phyloP scores from a whole-genome alignment of 768 basidiomycete genomes.

The Ramaria sp. region DNA sequence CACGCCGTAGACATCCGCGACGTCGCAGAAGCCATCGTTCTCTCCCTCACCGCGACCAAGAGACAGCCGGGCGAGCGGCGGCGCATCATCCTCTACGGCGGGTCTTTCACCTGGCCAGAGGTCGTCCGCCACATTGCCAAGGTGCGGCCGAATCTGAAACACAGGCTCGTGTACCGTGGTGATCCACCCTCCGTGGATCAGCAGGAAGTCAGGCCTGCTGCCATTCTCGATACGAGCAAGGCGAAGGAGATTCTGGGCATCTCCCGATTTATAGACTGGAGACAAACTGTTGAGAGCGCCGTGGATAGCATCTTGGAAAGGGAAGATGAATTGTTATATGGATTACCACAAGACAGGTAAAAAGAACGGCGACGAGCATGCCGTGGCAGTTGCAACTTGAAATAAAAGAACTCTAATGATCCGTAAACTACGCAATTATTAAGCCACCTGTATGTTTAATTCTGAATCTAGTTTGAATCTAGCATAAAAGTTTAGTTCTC shows the following conservation, averaged over 20 bases:
- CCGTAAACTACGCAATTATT: too few species aligned
- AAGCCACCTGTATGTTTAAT: too few species aligned
- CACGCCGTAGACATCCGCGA: slow-evolving; percentile 4
- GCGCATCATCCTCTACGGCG: slow-evolving; percentile 1
- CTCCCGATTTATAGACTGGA: slow-evolving; percentile 10
- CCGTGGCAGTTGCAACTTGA: too few species aligned
- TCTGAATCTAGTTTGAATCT: too few species aligned
- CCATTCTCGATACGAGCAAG: slow-evolving; percentile 10
- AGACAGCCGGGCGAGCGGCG: background rate
- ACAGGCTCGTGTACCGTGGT: background rate
- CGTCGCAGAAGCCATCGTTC: background rate
- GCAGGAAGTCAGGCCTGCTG: background rate
- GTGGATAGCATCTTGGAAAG: slow-evolving; percentile 2
- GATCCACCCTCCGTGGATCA: background rate
- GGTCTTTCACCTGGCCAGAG: slow-evolving; percentile 1
- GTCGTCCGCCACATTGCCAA: background rate
- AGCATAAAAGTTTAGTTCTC: too few species aligned
- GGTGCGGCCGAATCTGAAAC: background rate
- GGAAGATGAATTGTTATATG: background rate
- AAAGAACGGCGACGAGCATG: too few species aligned
- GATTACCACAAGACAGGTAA: too few species aligned
- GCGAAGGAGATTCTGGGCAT: slow-evolving; percentile 13
- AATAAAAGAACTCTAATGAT: too few species aligned
- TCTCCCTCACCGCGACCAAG: background rate
- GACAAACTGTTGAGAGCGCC: background rate